Conservation (phyloP, 805 yeast genomes). For the Candida oleophila region DNA sequence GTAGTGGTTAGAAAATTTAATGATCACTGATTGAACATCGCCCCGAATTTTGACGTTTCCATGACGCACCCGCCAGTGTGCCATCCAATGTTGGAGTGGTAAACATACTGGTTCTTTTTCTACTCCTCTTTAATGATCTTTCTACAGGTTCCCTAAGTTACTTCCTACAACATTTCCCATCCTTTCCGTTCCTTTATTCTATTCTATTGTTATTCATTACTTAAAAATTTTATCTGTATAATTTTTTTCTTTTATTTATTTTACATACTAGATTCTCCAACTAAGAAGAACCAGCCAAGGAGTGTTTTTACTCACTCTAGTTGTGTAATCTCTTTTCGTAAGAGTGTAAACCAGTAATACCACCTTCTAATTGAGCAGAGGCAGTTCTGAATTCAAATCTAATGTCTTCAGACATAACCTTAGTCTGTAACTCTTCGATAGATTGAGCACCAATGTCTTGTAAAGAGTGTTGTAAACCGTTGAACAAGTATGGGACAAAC, state of each 20-base stretch:
- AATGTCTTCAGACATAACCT: conserved; percentile 65
- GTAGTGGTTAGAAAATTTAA: neutral
- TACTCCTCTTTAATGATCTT: no score
- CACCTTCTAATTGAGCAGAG: conserved; percentile 98
- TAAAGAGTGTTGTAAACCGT: conserved; percentile 97
- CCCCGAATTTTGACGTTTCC: neutral
- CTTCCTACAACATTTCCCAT: no score
- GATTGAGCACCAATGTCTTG: conserved; percentile 93
- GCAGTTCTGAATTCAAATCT: conserved; percentile 98
- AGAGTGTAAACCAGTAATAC: conserved; percentile 93
- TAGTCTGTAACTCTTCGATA: conserved; percentile 57
- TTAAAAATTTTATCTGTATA: neutral
- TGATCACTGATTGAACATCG: neutral
- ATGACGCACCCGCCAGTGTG: neutral
- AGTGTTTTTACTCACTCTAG: conserved; percentile 27
- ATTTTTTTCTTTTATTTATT: neutral
- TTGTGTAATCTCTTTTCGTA: conserved; percentile 97
- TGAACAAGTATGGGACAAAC: conserved; percentile 89
- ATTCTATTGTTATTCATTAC: neutral
- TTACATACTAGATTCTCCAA: neutral
- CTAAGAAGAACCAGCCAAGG: neutral
- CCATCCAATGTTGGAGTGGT: no score
- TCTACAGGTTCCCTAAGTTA: no score
- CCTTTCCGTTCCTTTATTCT: no score
- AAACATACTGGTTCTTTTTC: no score